phyloP scores from a whole-genome alignment of 164 flowering plant species.

The Dillenia suffruticosa region DNA sequence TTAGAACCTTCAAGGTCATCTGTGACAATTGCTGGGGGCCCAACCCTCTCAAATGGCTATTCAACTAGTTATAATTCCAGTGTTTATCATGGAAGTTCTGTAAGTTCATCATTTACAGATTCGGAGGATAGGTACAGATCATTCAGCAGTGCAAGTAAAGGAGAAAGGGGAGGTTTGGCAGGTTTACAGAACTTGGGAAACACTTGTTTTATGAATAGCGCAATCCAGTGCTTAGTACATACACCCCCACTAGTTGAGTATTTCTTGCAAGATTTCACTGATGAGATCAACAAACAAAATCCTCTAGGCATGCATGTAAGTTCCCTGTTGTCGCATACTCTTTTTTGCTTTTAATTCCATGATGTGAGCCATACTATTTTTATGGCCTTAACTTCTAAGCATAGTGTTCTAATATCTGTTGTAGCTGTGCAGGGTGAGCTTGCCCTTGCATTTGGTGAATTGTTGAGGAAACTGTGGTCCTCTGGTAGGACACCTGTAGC shows the following conservation, averaged over 20 bases:
- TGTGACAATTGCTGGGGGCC: constrained; percentile 72
- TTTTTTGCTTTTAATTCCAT: neutral
- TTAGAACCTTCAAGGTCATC: constrained; percentile 75
- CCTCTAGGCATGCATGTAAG: constrained; percentile 93
- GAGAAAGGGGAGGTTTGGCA: constrained; percentile 75
- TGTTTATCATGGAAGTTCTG: constrained; percentile 31
- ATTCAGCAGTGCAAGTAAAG: constrained; percentile 27
- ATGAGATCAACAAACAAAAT: constrained; percentile 81
- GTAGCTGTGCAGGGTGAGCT: constrained; percentile 82
- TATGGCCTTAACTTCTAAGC: too few relatives aligned
- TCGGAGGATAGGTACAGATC: constrained; percentile 39
- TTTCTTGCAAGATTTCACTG: constrained; percentile 74
- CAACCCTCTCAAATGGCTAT: constrained; percentile 65
- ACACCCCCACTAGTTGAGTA: constrained; percentile 82
- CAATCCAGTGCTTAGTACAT: constrained; percentile 92
- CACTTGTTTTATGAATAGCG: constrained; percentile 99
- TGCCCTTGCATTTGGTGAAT: constrained; percentile 95
- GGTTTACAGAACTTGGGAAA: constrained; percentile 96
- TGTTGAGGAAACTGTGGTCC: constrained; percentile 93
- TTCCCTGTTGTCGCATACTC: constrained; percentile 3
- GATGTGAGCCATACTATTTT: too few relatives aligned
- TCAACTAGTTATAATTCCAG: constrained; percentile 39
- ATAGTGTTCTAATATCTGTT: constrained; percentile 17
- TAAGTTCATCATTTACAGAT: constrained; percentile 31
- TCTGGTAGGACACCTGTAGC: constrained; percentile 75